Evolutionary conservation across 2,329 filamentous ascomycete species (phyloP).

Genomic region (Penicillium thymicola): DNA sequence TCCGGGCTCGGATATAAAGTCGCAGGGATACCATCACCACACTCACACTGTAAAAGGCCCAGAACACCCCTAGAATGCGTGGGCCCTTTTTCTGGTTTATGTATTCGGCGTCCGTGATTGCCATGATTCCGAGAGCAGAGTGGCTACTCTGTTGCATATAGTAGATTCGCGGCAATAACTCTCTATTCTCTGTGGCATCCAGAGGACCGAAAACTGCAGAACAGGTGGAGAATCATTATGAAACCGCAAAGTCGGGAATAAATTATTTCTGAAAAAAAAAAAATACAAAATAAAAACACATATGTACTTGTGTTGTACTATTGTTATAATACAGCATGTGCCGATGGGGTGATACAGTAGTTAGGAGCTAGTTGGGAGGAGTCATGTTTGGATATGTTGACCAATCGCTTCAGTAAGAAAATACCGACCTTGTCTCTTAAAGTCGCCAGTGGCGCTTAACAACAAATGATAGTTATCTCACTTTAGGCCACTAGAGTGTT

Average conservation of each 20-base stretch:
- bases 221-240: not conserved
- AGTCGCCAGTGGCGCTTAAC: not conserved
- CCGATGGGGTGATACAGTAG: not conserved
- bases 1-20: constrained; percentile 30
- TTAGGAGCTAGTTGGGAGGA: not conserved
- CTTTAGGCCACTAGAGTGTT: not conserved
- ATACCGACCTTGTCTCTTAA: accelerated
- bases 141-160: not conserved
- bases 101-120: not conserved
- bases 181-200: not conserved
- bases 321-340: not conserved
- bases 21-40: constrained; percentile 31
- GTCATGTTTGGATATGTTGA: not conserved
- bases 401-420: not conserved
- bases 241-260: not conserved
- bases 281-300: no score
- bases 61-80: constrained; percentile 29
- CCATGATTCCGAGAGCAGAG: not conserved
- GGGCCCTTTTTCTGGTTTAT: constrained; percentile 32
- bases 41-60: constrained; percentile 28
- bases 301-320: no score
- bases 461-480: no score
- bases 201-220: not conserved
- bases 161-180: not conserved
- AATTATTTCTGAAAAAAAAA: no score